Evolutionary conservation across 164 flowering plant species (phyloP), one percentile per base, ranked within the genome.

Genomic region (Magnolia sinica): DNA sequence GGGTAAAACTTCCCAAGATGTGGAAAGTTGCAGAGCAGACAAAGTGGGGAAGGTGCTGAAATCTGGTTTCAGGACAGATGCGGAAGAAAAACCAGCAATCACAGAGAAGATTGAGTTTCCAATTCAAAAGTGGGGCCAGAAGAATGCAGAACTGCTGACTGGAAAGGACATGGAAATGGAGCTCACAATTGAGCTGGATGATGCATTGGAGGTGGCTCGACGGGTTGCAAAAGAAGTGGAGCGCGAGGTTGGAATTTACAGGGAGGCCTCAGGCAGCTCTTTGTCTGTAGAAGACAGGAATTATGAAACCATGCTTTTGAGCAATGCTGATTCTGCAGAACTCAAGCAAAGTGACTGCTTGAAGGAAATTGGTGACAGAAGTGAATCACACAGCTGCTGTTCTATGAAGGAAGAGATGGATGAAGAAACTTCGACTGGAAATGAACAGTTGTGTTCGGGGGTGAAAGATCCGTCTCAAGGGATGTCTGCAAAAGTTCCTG

Each of bases 201-300:
- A 74, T 74, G 69, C 76, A 20, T 50, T 74, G 5, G 69, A 74
- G 69, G 76, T 74, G 52, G 76, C 76, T 18, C 76, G 76, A 49
- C 76, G 27, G 20, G 76, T 74, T 29, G 76, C 76, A 27, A 74
- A 37, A 63, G 69, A 74, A 64, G 76, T 74, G n/a, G 68, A 74
- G 76, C 50, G 63, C 4, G 76, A 74, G 55, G 69, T 74, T 13
- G 76, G 68, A 18, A 74, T 74, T 63, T 74, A 74, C 19, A 64
- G 76, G 52, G 76, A 74, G 76, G 76, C 68, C 8, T 64, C 69
- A 61, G 63, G 24, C 24, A 74, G 76, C 69, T 74, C 76, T 64
- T 27, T 22, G 49, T 74, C 27, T 61, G 50, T 23, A 61, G 37
- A 23, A 68, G 76, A 74, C 55, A 64, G 29, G 76, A 37, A 74